Percentiles rank a stretch among this genome's conserved stretches.
These are phyloP conservation scores for Penicillium pulvis DNA, from an alignment of 495 filamentous ascomycete species.

Conservation along the genomic window DNA sequence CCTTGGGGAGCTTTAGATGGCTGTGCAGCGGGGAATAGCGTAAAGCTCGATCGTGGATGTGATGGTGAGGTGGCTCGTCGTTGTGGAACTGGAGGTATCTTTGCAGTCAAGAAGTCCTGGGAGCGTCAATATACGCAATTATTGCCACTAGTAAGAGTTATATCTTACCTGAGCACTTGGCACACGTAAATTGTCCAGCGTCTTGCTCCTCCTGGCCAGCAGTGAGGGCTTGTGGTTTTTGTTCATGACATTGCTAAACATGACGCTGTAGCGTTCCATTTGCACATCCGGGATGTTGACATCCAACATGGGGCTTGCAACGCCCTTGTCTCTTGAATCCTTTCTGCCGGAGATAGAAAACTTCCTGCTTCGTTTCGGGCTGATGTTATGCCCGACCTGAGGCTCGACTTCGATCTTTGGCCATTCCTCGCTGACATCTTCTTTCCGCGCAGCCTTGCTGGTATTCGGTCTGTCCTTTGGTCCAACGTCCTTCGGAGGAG, in stretches of 20 bases:
- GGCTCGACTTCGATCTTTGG: conserved; percentile 29
- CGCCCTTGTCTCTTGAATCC: conserved; percentile 14
- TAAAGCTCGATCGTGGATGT: conserved; percentile 53
- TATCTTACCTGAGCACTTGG: conserved; percentile 40
- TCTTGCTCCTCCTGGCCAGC: conserved; percentile 68
- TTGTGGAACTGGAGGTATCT: conserved; percentile 29
- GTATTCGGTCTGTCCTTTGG: conserved; percentile 3
- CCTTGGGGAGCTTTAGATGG: conserved; percentile 39
- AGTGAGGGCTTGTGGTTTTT: conserved; percentile 48
- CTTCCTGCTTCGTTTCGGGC: conserved; percentile 18
- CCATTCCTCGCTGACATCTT: conserved; percentile 34
- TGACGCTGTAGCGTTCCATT: conserved; percentile 90
- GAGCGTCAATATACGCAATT: background rate
- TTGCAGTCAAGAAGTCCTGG: conserved; percentile 24
- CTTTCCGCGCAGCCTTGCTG: conserved; percentile 1
- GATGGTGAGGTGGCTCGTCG: conserved; percentile 62
- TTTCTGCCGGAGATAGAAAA: conserved; percentile 22
- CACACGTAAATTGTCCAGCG: conserved; percentile 60
- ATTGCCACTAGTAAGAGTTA: too few relatives aligned
- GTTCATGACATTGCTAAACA: conserved; percentile 80
- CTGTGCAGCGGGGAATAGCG: conserved; percentile 62
- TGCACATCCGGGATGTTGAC: conserved; percentile 80
- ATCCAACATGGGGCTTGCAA: conserved; percentile 50
- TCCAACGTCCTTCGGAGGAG: background rate
- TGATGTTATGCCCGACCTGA: background rate